A percentile compares a stretch with the other conserved stretches of the same genome.
phyloP scores from a whole-genome alignment of 306 rosid species.

The Inga laurina region DNA sequence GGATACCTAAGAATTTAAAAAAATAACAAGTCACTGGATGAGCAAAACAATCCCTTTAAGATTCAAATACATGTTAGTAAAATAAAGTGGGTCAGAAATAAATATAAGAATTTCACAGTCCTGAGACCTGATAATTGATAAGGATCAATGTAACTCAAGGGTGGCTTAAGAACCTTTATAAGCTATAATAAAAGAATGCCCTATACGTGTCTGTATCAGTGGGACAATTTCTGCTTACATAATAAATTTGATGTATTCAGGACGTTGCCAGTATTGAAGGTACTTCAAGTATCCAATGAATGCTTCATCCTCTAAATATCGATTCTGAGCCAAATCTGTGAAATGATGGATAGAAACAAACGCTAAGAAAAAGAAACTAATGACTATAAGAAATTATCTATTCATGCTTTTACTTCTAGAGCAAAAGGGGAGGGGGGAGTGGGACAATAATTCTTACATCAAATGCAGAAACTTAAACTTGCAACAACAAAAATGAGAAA shows the following conservation, averaged over 20 bases:
- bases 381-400: not conserved
- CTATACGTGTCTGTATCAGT: not conserved
- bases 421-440: not conserved
- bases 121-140: not conserved
- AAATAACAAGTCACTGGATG: not conserved
- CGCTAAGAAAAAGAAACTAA: not conserved
- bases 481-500: not conserved
- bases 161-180: not conserved
- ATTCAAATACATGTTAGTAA: slow-evolving; percentile 2
- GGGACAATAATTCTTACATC: not conserved
- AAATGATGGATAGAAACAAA: slow-evolving; percentile 22
- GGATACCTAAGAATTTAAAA: slow-evolving; percentile 72
- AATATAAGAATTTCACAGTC: not conserved
- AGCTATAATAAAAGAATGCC: slow-evolving; percentile 1
- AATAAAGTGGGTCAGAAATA: not conserved
- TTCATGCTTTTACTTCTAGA: not conserved
- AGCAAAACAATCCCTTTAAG: slow-evolving; percentile 14
- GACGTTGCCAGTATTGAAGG: slow-evolving; percentile 97
- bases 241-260: slow-evolving; percentile 79
- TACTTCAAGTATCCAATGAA: slow-evolving; percentile 94
- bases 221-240: slow-evolving; percentile 59
- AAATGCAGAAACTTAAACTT: not conserved
- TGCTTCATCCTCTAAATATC: slow-evolving; percentile 93
- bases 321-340: slow-evolving; percentile 94
- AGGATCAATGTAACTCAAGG: not conserved